Evolutionary conservation across 164 flowering plant genomes (phyloP).

Genomic region (Brasenia schreberi): DNA sequence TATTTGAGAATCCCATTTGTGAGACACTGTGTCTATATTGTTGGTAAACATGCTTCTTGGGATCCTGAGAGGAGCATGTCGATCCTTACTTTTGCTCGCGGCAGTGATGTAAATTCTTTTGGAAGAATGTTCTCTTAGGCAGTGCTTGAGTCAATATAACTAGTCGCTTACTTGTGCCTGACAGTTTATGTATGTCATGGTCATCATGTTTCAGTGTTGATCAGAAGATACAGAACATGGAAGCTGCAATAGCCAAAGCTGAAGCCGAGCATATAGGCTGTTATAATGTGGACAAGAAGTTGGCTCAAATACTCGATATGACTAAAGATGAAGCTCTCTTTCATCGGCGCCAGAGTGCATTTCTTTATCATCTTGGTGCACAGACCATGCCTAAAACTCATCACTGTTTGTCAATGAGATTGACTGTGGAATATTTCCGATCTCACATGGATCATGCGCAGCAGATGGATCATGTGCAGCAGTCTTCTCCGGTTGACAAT

Average conservation of each 20-base stretch:
- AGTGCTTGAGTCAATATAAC: too few species aligned
- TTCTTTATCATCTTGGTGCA: slow-evolving; percentile 76
- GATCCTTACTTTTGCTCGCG: too few species aligned
- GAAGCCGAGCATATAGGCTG: slow-evolving; percentile 55
- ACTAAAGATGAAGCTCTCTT: slow-evolving; percentile 91
- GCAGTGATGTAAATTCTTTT: too few species aligned
- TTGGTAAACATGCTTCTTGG: too few species aligned
- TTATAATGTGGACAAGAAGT: slow-evolving; percentile 82
- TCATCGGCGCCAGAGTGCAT: slow-evolving; percentile 94
- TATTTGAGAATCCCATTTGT: too few species aligned
- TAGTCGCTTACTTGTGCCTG: not conserved
- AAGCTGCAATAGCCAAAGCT: slow-evolving; percentile 51
- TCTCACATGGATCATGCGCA: slow-evolving; percentile 23
- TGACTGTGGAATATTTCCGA: slow-evolving; percentile 79
- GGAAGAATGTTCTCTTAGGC: too few species aligned
- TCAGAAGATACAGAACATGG: slow-evolving; percentile 47
- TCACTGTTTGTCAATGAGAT: slow-evolving; percentile 86
- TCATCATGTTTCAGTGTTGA: slow-evolving; percentile 30
- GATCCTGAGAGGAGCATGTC: too few species aligned
- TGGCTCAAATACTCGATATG: slow-evolving; percentile 74
- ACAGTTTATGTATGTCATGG: not conserved
- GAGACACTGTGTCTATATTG: too few species aligned
- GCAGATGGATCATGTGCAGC: slow-evolving; percentile 8
- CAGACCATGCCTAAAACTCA: slow-evolving; percentile 92
- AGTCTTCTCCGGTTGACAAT: slow-evolving; percentile 6